A percentile compares a stretch with the other conserved stretches of the same genome.
phyloP scores from a whole-genome alignment of 352 stramenopile genomes.

The Globisporangium radiosum region DNA sequence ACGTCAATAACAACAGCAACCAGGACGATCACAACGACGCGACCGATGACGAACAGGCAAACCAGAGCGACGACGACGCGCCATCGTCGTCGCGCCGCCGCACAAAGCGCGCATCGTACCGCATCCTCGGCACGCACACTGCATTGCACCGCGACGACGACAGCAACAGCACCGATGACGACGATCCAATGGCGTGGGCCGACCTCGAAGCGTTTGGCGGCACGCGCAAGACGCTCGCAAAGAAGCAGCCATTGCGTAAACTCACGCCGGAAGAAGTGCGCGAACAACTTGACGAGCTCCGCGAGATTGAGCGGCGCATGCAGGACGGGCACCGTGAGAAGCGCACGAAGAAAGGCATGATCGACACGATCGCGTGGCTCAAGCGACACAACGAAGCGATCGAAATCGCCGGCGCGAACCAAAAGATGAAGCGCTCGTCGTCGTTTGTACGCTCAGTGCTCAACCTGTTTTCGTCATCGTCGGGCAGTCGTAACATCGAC shows the following conservation, averaged over 20 bases:
- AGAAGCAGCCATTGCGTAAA: constrained; percentile 18
- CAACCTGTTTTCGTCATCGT: constrained; percentile 27
- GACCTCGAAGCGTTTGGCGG: constrained; percentile 38
- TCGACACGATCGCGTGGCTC: constrained; percentile 67
- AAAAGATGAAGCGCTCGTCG: constrained; percentile 38
- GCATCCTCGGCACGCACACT: constrained; percentile 20
- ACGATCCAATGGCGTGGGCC: constrained; percentile 41
- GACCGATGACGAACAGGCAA: too few species aligned
- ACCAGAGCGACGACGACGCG: neutral
- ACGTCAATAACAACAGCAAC: too few species aligned
- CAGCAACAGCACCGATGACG: constrained; percentile 7
- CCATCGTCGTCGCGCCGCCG: neutral
- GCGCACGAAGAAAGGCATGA: constrained; percentile 30
- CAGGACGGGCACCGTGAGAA: constrained; percentile 12
- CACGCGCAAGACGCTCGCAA: constrained; percentile 40
- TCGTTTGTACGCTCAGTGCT: constrained; percentile 61
- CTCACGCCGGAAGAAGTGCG: constrained; percentile 21
- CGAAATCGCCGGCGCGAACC: constrained; percentile 21
- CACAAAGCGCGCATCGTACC: constrained; percentile 13
- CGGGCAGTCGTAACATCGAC: constrained; percentile 9
- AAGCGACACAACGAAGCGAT: constrained; percentile 46
- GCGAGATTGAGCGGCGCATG: constrained; percentile 15
- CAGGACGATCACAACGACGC: too few species aligned
- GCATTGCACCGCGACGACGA: constrained; percentile 2
- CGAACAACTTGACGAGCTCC: constrained; percentile 12